phyloP scores from a whole-genome alignment of 2,329 filamentous ascomycete species.

The Pseudocercospora fuligena region DNA sequence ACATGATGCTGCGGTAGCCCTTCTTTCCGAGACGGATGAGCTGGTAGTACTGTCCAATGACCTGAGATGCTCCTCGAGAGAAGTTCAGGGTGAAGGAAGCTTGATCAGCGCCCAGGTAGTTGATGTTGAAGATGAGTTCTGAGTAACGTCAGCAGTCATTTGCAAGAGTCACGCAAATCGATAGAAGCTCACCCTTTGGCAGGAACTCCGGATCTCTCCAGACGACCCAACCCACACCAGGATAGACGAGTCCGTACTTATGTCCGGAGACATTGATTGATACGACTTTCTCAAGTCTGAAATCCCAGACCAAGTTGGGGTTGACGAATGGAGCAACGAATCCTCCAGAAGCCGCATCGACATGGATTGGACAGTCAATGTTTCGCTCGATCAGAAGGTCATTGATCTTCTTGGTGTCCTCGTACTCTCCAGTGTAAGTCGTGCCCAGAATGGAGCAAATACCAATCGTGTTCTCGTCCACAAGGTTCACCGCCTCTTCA shows the following conservation, averaged over 20 bases:
- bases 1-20: conserved; percentile 92
- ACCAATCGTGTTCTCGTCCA: conserved; percentile 79
- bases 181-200: conserved; percentile 59
- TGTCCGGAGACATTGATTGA: conserved; percentile 95
- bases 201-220: conserved; percentile 85
- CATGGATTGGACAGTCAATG: conserved; percentile 85
- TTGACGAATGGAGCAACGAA: conserved; percentile 92
- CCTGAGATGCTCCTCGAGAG: conserved; percentile 90
- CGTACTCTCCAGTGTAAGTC: conserved; percentile 95
- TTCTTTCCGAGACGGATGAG: conserved; percentile 92
- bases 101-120: conserved; percentile 95
- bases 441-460: conserved; percentile 91
- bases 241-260: conserved; percentile 82
- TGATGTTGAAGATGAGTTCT: conserved; percentile 98
- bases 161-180: neutral
- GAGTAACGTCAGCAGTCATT: neutral
- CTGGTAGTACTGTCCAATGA: conserved; percentile 98
- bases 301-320: conserved; percentile 87
- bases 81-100: conserved; percentile 97
- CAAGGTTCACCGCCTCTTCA: conserved; percentile 62
- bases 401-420: conserved; percentile 90
- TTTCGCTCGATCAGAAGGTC: conserved; percentile 77
- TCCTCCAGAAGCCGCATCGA: conserved; percentile 89
- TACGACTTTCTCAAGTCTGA: conserved; percentile 83
- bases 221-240: conserved; percentile 91